phyloP scores from a whole-genome alignment of 148 eudicot species.

The Nyssa sinensis region DNA sequence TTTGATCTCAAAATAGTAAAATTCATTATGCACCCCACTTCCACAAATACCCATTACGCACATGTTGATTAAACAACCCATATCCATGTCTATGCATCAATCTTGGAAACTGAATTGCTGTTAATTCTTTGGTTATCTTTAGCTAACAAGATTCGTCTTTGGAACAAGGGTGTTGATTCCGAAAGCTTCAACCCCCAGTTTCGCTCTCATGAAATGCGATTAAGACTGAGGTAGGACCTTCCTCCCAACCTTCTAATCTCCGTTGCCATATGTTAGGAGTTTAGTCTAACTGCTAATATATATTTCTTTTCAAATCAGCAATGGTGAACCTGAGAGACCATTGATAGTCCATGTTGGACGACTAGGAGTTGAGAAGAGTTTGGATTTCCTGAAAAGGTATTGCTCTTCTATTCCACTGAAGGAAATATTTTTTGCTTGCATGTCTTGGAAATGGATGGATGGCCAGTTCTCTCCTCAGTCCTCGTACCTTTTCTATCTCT shows the following conservation, averaged over 20 bases:
- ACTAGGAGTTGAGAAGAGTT: conserved; percentile 60
- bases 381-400: conserved; percentile 60
- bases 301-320: conserved; percentile 13
- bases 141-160: conserved; percentile 72
- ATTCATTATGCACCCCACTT: not conserved
- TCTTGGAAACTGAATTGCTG: not conserved
- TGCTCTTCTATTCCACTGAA: conserved; percentile 37
- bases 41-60: not conserved
- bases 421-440: conserved; percentile 20
- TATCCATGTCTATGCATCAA: not conserved
- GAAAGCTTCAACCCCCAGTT: conserved; percentile 89
- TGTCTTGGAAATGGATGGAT: not conserved
- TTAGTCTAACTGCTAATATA: not conserved
- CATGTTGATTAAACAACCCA: not conserved
- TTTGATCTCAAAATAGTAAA: not conserved
- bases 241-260: not conserved
- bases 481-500: not conserved
- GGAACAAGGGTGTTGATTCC: conserved; percentile 99
- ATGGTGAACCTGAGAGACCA: conserved; percentile 41
- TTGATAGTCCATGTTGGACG: conserved; percentile 63
- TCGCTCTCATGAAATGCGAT: conserved; percentile 77
- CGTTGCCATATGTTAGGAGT: conserved; percentile 4
- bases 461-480: not conserved
- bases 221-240: conserved; percentile 60
- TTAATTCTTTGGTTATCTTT: conserved; percentile 8